These are phyloP conservation scores for Nakataea oryzae DNA, from an alignment of 2,329 filamentous ascomycete species.

Conservation along the genomic window DNA sequence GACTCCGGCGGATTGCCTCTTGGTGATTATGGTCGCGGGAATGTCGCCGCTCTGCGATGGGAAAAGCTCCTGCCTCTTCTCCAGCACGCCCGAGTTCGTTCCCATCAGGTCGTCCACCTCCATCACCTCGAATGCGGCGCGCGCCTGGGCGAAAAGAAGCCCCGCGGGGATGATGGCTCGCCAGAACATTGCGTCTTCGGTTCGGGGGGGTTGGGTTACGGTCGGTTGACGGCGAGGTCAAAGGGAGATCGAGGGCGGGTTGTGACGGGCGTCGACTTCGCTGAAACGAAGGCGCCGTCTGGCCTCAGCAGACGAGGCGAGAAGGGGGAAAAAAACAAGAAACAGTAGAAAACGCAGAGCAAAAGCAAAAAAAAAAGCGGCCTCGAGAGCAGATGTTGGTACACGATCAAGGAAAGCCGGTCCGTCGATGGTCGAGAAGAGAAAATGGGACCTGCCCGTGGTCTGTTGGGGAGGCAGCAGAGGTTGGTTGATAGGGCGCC, in stretches of 20 bases:
- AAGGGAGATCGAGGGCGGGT: neutral
- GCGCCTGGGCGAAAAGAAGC: conserved; percentile 22
- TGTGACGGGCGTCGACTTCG: no score
- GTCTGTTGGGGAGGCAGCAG: conserved; percentile 16
- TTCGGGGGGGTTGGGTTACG: neutral
- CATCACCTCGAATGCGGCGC: conserved; percentile 21
- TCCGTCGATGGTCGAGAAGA: conserved; percentile 3
- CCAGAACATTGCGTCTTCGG: conserved; percentile 22
- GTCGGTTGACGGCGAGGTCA: neutral
- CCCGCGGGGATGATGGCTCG: conserved; percentile 20
- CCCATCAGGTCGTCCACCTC: conserved; percentile 13
- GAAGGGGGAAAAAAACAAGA: conserved; percentile 4
- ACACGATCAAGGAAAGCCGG: neutral
- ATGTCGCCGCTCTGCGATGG: conserved; percentile 9
- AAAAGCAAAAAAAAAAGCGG: conserved; percentile 8
- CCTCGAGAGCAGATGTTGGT: neutral
- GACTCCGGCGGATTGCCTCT: conserved; percentile 15
- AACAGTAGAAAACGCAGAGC: neutral
- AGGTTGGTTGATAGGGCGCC: neutral
- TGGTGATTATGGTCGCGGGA: conserved; percentile 6
- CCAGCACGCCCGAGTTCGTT: conserved; percentile 13
- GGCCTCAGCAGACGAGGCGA: neutral
- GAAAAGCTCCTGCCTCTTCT: conserved; percentile 18
- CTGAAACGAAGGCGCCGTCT: neutral
- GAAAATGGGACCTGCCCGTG: conserved; percentile 21